A percentile compares a stretch with the other conserved stretches of the same genome.
Conservation (phyloP, 495 filamentous ascomycete species). For the Xylaria sp. region DNA sequence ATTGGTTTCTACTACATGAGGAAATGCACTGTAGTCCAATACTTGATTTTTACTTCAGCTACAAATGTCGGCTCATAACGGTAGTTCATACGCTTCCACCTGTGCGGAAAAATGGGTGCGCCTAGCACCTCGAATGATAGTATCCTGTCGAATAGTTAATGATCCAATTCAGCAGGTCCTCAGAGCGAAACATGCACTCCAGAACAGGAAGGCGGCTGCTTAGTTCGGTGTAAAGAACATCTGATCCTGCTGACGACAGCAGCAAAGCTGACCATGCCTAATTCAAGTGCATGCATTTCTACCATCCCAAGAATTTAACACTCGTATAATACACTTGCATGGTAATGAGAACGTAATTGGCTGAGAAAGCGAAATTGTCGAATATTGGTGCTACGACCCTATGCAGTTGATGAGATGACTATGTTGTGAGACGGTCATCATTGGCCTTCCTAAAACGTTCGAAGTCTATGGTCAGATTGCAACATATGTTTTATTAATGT, state of each 20-base stretch:
- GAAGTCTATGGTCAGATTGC: conserved; percentile 13
- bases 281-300: neutral
- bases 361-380: neutral
- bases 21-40: neutral
- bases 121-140: neutral
- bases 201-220: conserved; percentile 17
- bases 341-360: neutral
- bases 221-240: neutral
- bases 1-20: neutral
- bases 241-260: conserved; percentile 24
- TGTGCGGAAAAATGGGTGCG: neutral
- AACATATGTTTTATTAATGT: conserved; percentile 15
- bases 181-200: neutral
- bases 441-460: conserved; percentile 20
- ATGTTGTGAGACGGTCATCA: neutral
- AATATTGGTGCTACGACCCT: neutral
- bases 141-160: neutral
- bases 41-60: too few species aligned
- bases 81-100: neutral
- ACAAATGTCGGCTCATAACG: neutral
- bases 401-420: neutral
- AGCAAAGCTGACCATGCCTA: neutral
- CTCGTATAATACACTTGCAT: neutral
- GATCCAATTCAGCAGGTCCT: neutral
- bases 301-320: neutral